Percentiles rank a stretch among this genome's conserved stretches.
phyloP scores from a whole-genome alignment of 306 rosid genomes.

The Malus domestica region ASM211411v1 NC_041798.1:2979001-2979500 shows the following conservation, averaged over 20 bases:
- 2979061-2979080: slow-evolving; percentile 74
- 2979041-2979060: slow-evolving; percentile 88
- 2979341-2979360: background rate
- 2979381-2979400: background rate
- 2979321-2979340: background rate
- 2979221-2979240: background rate
- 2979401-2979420: background rate
- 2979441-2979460: background rate
- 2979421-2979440: background rate
- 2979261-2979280: background rate
- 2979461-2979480: background rate
- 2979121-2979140: slow-evolving; percentile 61
- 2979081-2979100: slow-evolving; percentile 82
- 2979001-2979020: slow-evolving; percentile 33
- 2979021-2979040: slow-evolving; percentile 68
- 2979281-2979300: background rate
- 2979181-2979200: background rate
- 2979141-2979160: slow-evolving; percentile 62
- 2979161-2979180: slow-evolving; percentile 11
- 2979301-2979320: background rate
- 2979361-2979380: background rate
- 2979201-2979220: background rate
- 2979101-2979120: slow-evolving; percentile 85
- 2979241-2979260: background rate
- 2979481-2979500: background rate